A percentile compares a stretch with the other conserved stretches of the same genome.
Conservation (phyloP, 805 yeast species). For the Spathaspora arborariae region DNA sequence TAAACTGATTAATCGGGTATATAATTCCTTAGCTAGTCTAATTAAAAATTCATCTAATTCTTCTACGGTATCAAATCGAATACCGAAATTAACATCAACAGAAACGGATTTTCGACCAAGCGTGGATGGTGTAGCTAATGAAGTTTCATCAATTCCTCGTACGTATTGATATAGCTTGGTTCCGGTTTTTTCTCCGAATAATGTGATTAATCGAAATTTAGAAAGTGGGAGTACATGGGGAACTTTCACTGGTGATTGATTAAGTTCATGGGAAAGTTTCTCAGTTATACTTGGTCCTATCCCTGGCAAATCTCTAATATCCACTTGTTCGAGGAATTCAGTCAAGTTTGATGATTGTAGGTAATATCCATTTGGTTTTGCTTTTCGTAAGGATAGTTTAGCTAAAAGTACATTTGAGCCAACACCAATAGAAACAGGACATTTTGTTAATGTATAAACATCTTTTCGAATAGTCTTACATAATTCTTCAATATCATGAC, state of each 20-base stretch:
- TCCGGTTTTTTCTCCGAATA: constrained; percentile 73
- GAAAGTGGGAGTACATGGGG: constrained; percentile 34
- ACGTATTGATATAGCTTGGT: constrained; percentile 54
- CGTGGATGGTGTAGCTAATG: constrained; percentile 34
- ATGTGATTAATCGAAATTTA: constrained; percentile 31
- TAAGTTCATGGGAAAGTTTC: constrained; percentile 39
- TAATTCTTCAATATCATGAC: constrained; percentile 14
- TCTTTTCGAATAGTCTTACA: constrained; percentile 34
- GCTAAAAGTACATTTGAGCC: constrained; percentile 73
- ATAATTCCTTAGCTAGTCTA: constrained; percentile 56
- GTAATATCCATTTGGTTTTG: constrained; percentile 75
- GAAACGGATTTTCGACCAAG: constrained; percentile 72
- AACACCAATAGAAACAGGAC: constrained; percentile 80
- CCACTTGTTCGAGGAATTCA: constrained; percentile 33
- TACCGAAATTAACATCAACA: constrained; percentile 89
- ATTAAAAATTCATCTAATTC: constrained; percentile 66
- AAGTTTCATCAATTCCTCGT: constrained; percentile 63
- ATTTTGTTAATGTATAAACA: constrained; percentile 44
- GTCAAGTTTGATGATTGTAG: constrained; percentile 25
- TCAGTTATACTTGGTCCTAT: constrained; percentile 50
- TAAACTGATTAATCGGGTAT: constrained; percentile 45
- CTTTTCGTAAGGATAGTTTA: constrained; percentile 63
- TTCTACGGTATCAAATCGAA: constrained; percentile 56
- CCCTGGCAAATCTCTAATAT: constrained; percentile 52
- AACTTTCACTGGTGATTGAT: constrained; percentile 17